Evolutionary conservation across 345 rosid species (phyloP).

Genomic region (Ceriops decandra): DNA sequence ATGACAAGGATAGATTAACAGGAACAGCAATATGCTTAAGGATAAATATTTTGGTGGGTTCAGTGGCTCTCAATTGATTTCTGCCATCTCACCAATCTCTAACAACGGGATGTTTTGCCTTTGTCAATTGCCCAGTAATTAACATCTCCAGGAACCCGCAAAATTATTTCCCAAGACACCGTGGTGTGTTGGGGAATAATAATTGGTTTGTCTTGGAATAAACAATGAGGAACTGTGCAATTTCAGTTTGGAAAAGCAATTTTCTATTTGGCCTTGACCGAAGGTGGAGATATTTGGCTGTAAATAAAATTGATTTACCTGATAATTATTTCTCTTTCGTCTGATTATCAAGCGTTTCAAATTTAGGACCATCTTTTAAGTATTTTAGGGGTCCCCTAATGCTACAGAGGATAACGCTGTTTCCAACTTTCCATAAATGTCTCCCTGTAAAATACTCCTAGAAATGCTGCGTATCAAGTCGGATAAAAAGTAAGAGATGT

Average conservation of each 20-base stretch:
- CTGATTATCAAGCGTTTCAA: too few species aligned
- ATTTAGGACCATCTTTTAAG: too few species aligned
- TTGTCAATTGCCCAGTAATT: neutral
- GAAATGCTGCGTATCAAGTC: too few species aligned
- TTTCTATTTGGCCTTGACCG: too few species aligned
- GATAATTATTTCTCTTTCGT: too few species aligned
- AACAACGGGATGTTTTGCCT: neutral
- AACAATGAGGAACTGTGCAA: neutral
- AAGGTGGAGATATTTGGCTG: too few species aligned
- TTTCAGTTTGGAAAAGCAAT: neutral
- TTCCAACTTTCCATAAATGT: too few species aligned
- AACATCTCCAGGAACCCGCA: neutral
- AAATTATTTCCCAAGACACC: neutral
- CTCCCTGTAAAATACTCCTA: too few species aligned
- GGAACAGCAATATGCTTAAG: neutral
- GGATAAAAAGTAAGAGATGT: too few species aligned
- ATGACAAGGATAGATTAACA: neutral
- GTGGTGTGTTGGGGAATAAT: neutral
- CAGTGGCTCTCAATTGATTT: constrained; percentile 6
- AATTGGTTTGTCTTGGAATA: neutral
- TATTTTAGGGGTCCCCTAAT: too few species aligned
- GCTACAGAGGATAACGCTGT: too few species aligned
- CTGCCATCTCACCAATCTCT: constrained; percentile 9
- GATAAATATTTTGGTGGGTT: neutral
- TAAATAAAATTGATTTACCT: too few species aligned